Evolutionary conservation across 345 rosid species (phyloP).

Genomic region (Psidium friedrichsthalianum): DNA sequence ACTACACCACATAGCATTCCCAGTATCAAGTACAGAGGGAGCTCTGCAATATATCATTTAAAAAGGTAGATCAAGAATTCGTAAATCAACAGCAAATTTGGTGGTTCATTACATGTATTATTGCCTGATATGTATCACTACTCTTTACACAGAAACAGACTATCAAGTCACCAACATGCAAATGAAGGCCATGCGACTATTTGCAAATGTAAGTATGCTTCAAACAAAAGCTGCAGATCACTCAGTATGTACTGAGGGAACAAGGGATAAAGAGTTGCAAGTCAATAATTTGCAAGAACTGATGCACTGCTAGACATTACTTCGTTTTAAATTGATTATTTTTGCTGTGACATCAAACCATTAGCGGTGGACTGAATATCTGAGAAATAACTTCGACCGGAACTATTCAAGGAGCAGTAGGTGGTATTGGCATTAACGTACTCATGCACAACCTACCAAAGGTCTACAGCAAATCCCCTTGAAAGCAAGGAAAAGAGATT

Average conservation of each 20-base stretch:
- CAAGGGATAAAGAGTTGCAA: not conserved
- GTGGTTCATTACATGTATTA: not conserved
- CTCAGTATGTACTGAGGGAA: not conserved
- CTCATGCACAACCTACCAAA: not conserved
- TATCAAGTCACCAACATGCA: not conserved
- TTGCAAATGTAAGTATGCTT: not conserved
- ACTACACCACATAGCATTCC: constrained; percentile 97
- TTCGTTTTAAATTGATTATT: not conserved
- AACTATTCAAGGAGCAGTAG: not conserved
- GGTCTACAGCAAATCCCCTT: not conserved
- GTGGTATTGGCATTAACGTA: not conserved
- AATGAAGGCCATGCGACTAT: not conserved
- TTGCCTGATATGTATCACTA: not conserved
- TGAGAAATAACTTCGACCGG: not conserved
- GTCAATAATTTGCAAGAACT: not conserved
- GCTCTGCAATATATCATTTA: constrained; percentile 37
- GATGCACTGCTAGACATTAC: not conserved
- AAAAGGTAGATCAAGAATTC: not conserved
- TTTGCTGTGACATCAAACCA: not conserved
- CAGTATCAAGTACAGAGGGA: constrained; percentile 87
- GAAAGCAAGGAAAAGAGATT: not conserved
- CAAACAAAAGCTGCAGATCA: not conserved
- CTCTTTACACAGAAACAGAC: not conserved
- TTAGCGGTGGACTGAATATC: not conserved
- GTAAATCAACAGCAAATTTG: not conserved